phyloP scores from a whole-genome alignment of 2,329 filamentous ascomycete species.

The Lachnellula subtilissima region DNA sequence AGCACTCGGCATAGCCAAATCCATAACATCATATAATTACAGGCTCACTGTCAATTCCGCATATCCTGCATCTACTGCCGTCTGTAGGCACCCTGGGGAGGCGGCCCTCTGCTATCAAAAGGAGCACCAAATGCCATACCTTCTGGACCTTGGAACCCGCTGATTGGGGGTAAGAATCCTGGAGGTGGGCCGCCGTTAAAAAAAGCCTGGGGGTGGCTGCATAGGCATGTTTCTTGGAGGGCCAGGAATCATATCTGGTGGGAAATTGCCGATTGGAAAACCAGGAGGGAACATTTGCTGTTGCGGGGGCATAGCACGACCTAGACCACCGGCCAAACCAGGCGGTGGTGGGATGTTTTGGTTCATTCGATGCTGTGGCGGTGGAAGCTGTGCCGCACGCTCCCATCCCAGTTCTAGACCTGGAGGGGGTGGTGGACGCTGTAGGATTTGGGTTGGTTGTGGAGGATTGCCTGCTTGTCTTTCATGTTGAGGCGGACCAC shows the following conservation, averaged over 20 bases:
- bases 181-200: constrained; percentile 41
- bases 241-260: constrained; percentile 41
- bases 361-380: constrained; percentile 36
- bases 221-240: constrained; percentile 39
- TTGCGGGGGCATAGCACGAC: constrained; percentile 44
- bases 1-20: constrained; percentile 3
- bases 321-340: constrained; percentile 42
- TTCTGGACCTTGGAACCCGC: constrained; percentile 52
- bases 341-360: constrained; percentile 59
- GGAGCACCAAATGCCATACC: constrained; percentile 44
- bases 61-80: constrained; percentile 30
- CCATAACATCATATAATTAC: constrained; percentile 9
- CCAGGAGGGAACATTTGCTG: constrained; percentile 56
- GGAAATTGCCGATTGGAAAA: constrained; percentile 48
- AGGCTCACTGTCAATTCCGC: constrained; percentile 3
- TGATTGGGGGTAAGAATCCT: constrained; percentile 52
- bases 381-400: constrained; percentile 30
- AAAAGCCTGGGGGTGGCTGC: constrained; percentile 47
- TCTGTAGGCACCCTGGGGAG: constrained; percentile 44
- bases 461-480: constrained; percentile 33
- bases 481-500: constrained; percentile 26
- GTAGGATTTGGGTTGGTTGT: constrained; percentile 60
- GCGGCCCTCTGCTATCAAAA: constrained; percentile 53
- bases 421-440: constrained; percentile 55
- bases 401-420: constrained; percentile 52